phyloP scores from a whole-genome alignment of 192 early-diverging fungal species.

The Entomortierella chlamydospora region DNA sequence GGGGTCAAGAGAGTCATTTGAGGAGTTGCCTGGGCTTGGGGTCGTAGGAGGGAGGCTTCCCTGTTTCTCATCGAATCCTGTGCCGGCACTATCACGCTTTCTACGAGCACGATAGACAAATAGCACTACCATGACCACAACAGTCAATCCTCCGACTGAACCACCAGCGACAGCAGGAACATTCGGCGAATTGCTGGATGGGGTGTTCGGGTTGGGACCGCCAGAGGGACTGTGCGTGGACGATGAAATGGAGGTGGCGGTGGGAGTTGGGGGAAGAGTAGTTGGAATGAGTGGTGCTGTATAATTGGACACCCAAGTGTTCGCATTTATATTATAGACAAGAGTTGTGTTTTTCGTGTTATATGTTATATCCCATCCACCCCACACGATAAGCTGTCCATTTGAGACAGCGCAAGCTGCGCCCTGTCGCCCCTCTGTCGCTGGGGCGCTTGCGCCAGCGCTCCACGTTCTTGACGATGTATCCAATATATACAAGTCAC shows the following conservation, averaged over 20 bases:
- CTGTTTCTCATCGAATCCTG: too few species aligned
- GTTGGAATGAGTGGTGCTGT: neutral
- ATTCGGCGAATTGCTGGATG: neutral
- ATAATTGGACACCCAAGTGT: neutral
- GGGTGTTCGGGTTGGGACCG: neutral
- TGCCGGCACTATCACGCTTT: neutral
- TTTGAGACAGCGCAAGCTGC: slow-evolving; percentile 8
- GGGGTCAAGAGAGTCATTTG: too few species aligned
- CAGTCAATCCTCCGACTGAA: neutral
- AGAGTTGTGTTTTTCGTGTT: neutral
- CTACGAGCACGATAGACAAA: neutral
- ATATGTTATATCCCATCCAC: neutral
- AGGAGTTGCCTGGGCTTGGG: too few species aligned
- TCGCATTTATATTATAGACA: neutral
- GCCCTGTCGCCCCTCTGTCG: neutral
- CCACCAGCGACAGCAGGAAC: neutral
- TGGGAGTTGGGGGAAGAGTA: neutral
- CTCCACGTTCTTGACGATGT: slow-evolving; percentile 1
- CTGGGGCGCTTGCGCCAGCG: neutral
- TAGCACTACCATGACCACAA: neutral
- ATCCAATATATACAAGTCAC: slow-evolving; percentile 24
- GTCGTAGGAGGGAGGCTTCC: too few species aligned
- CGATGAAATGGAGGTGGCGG: neutral
- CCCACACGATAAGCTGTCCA: slow-evolving; percentile 4
- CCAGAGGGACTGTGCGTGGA: neutral